phyloP scores from a whole-genome alignment of 805 yeast species.

The Starmerella cellae region DNA sequence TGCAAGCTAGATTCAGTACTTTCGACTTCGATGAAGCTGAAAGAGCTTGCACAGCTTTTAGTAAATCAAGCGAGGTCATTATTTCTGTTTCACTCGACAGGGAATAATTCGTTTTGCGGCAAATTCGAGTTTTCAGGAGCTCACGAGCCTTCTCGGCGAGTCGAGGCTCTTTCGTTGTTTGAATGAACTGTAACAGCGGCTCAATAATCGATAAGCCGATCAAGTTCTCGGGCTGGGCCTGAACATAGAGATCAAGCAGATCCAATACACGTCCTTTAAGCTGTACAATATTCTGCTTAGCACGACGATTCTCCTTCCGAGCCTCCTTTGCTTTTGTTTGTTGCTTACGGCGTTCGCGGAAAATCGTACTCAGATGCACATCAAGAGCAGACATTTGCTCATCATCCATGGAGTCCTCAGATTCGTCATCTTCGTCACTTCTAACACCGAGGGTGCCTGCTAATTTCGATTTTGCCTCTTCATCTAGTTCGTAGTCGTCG shows the following conservation, averaged over 20 bases:
- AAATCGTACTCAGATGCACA: constrained; percentile 66
- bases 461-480: constrained; percentile 18
- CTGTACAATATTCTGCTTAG: constrained; percentile 62
- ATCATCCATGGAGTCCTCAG: constrained; percentile 82
- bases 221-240: constrained; percentile 30
- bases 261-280: constrained; percentile 73
- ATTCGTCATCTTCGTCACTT: constrained; percentile 28
- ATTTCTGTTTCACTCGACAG: constrained; percentile 18
- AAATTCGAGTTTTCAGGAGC: constrained; percentile 36
- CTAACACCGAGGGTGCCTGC: constrained; percentile 18
- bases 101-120: constrained; percentile 17
- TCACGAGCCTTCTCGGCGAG: constrained; percentile 67
- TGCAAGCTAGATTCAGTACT: constrained; percentile 44
- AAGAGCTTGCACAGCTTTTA: constrained; percentile 28
- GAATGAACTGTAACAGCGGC: constrained; percentile 50
- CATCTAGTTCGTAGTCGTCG: constrained; percentile 14
- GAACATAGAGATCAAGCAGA: constrained; percentile 51
- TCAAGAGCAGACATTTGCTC: constrained; percentile 95
- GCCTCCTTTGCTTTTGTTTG: constrained; percentile 39
- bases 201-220: constrained; percentile 32
- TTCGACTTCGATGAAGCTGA: constrained; percentile 36
- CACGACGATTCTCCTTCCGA: constrained; percentile 61
- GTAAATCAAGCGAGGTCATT: constrained; percentile 14
- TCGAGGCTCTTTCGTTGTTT: constrained; percentile 52
- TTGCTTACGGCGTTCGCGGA: constrained; percentile 67